Conservation (phyloP, 306 rosid species). For the Citrullus mucosospermus region DNA sequence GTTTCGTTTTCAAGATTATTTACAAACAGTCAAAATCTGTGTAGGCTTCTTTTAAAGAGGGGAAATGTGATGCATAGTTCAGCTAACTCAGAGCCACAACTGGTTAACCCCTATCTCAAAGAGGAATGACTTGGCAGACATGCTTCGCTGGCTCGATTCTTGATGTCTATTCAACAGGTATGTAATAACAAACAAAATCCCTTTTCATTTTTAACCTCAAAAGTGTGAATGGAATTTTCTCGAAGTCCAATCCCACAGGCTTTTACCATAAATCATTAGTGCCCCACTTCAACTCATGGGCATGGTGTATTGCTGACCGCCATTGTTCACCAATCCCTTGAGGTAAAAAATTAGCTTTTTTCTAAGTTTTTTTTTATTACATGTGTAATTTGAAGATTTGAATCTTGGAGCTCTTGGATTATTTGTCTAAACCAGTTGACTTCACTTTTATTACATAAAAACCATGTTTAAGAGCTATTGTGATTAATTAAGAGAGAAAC, state of each 20-base stretch:
- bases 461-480: not conserved
- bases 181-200: conserved; percentile 1
- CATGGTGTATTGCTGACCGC: not conserved
- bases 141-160: conserved; percentile 23
- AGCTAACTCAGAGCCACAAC: not conserved
- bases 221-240: not conserved
- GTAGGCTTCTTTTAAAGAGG: not conserved
- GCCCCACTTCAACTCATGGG: conserved; percentile 4
- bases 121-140: conserved; percentile 32
- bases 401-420: no score
- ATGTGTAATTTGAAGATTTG: no score
- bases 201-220: not conserved
- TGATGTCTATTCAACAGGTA: conserved; percentile 14
- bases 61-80: not conserved
- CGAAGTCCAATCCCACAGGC: not conserved
- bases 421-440: not conserved
- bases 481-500: no score
- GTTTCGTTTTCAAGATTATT: not conserved
- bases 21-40: not conserved
- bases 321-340: not conserved
- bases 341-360: not conserved
- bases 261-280: not conserved
- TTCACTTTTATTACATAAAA: not conserved
- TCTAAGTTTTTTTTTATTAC: no score
- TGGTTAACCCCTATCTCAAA: not conserved